Base-by-base conservation (phyloP, 2,329 filamentous ascomycete genomes). In the Alternaria arbusti region DNA sequence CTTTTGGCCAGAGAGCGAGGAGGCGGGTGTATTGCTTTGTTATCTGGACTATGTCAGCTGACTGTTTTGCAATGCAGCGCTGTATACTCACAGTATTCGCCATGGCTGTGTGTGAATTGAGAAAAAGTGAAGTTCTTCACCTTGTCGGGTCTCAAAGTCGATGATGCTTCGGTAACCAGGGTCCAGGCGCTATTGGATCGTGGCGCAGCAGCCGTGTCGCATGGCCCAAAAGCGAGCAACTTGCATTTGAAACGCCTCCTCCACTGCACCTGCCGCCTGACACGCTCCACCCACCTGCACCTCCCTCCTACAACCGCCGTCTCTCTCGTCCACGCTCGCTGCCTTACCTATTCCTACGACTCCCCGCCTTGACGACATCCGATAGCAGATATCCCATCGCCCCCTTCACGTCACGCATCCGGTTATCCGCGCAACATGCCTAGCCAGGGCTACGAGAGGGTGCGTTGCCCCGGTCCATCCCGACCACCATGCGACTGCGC, bases 21-120 rank as follows among this genome's bases (percentile, higher is more conserved):
- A 85, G 80, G 72, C 85, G 84, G 12, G 81, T 75, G 78, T 86
- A 86, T 74, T 86, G 84, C 61, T 81, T 81, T 70, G 78, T 70
- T 69, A 83, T 77, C 69, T 70, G n/a, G 5, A 10, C 6, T 10
- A 15, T 13, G 44, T 69, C 28, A 63, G 66, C 55, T 51, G 4
- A 15, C 22, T 23, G 5, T 49, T 11, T 20, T 43, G 13, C 10
- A 22, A 26, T 30, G 32, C 40, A 9, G 2, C 2, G 26, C 23
- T 30, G 13, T 32, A 4, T 1, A 63, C 67, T 56, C 36, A 72
- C 70, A 57, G 66, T 66, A 45, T 32, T 60, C 2, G 71, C 49
- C 71, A 74, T 74, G 59, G n/a, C 57, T 30, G 44, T 23, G 51
- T 50, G 66, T 17, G 26, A 54, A 20, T 23, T n/a, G 55, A 22